Evolutionary conservation across 1,284 basidiomycete genomes (phyloP).

Genomic region (Marasmius oreades): DNA sequence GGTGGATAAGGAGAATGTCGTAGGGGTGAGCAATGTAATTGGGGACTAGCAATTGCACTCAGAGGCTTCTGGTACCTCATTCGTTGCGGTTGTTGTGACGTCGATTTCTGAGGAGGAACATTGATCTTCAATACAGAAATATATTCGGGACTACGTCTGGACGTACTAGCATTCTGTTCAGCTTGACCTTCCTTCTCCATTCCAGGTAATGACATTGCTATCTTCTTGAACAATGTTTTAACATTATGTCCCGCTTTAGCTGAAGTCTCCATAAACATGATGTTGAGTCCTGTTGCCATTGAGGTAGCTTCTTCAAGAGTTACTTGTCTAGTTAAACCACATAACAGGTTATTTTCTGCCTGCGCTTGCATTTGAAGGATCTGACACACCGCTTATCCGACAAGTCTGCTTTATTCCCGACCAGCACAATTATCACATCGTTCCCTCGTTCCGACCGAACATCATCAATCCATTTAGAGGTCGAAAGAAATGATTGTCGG

Average conservation of each 20-base stretch:
- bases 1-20: neutral
- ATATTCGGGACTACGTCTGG: neutral
- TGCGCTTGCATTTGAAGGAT: conserved; percentile 7
- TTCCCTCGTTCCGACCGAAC: conserved; percentile 96
- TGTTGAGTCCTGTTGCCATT: conserved; percentile 88
- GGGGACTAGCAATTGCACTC: conserved; percentile 63
- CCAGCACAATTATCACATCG: conserved; percentile 98
- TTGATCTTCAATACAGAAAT: conserved; percentile 12
- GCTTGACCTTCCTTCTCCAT: conserved; percentile 82
- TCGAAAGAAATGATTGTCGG: conserved; percentile 95
- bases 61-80: conserved; percentile 74
- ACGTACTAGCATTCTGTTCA: conserved; percentile 72
- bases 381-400: conserved; percentile 79
- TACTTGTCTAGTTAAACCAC: conserved; percentile 72
- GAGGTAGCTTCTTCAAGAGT: conserved; percentile 96
- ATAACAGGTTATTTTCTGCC: conserved; percentile 1
- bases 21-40: neutral
- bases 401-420: conserved; percentile 98
- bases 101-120: conserved; percentile 64
- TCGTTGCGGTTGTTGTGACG: conserved; percentile 62
- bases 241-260: conserved; percentile 99
- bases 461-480: conserved; percentile 99
- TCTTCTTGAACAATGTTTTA: conserved; percentile 98
- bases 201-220: conserved; percentile 95
- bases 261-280: conserved; percentile 99